A percentile compares a stretch with the other conserved stretches of the same genome.
These are phyloP conservation scores for Monosporascus sp. DNA, from an alignment of 2,329 filamentous ascomycete species.

Conservation along the genomic window DNA sequence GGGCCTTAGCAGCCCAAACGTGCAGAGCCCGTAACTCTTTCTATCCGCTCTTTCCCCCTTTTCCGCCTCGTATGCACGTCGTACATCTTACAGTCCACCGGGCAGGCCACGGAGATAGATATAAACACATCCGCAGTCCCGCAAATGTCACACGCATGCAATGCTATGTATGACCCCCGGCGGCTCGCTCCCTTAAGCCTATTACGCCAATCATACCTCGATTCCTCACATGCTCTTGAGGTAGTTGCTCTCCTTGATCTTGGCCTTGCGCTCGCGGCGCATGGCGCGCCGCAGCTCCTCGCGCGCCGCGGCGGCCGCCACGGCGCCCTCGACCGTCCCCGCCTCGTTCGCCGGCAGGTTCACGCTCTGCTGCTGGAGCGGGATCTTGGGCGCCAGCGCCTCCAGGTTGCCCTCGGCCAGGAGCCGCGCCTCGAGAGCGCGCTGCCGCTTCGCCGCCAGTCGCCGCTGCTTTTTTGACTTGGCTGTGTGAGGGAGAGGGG, in stretches of 20 bases:
- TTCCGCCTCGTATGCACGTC: background rate
- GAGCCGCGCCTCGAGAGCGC: slow-evolving; percentile 51
- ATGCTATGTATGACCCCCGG: too few species aligned
- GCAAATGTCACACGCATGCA: too few species aligned
- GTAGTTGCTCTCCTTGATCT: slow-evolving; percentile 83
- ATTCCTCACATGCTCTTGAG: slow-evolving; percentile 65
- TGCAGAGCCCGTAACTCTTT: background rate
- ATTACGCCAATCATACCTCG: too few species aligned
- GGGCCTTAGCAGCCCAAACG: background rate
- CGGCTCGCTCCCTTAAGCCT: too few species aligned
- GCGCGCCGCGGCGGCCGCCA: slow-evolving; percentile 46
- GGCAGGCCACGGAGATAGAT: too few species aligned
- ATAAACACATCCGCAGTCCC: too few species aligned
- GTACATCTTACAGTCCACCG: background rate
- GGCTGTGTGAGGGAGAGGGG: slow-evolving; percentile 39
- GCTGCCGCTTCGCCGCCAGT: slow-evolving; percentile 61
- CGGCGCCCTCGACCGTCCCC: slow-evolving; percentile 37
- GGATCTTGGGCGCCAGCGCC: slow-evolving; percentile 62
- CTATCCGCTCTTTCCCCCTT: background rate
- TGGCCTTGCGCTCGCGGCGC: slow-evolving; percentile 67
- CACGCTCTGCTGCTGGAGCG: slow-evolving; percentile 70
- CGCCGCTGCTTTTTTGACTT: slow-evolving; percentile 81
- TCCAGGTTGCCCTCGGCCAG: slow-evolving; percentile 62
- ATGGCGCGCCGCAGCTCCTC: slow-evolving; percentile 63
- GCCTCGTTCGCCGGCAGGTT: slow-evolving; percentile 57